A percentile compares a stretch with the other conserved stretches of the same genome.
Evolutionary conservation across 177 flowering plant genomes (phyloP).

Genomic region (Vitis hybrid): DNA sequence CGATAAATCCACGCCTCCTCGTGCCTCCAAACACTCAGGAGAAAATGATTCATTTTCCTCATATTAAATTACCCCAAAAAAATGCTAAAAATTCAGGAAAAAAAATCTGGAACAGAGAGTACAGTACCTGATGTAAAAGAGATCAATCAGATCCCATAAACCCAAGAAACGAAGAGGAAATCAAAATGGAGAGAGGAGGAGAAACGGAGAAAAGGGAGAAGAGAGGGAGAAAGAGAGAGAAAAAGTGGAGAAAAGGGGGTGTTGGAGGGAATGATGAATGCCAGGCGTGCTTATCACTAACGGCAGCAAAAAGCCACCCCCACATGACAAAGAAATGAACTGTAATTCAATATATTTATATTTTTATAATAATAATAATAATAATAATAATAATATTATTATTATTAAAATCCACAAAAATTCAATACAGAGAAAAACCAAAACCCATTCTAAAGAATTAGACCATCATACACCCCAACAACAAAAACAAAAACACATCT

Average conservation of each 20-base stretch:
- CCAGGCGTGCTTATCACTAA: constrained; percentile 93
- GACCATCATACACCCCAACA: neutral
- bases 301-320: constrained; percentile 34
- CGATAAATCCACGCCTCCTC: too few species aligned
- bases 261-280: constrained; percentile 61
- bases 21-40: too few species aligned
- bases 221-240: constrained; percentile 8
- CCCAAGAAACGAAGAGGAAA: constrained; percentile 4
- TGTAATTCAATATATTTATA: constrained; percentile 16
- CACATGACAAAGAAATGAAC: constrained; percentile 26
- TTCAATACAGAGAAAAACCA: neutral
- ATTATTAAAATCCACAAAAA: neutral
- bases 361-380: neutral
- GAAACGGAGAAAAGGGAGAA: constrained; percentile 3
- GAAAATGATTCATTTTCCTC: too few species aligned
- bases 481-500: too few species aligned
- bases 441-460: neutral
- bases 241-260: constrained; percentile 3
- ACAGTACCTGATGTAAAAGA: neutral
- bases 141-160: neutral
- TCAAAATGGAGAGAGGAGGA: constrained; percentile 17
- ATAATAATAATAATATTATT: neutral
- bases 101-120: neutral
- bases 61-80: too few species aligned
- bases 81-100: too few species aligned